Evolutionary conservation across 2,329 filamentous ascomycete genomes (phyloP).

Genomic region (Arthrobotrys entomopaga): DNA sequence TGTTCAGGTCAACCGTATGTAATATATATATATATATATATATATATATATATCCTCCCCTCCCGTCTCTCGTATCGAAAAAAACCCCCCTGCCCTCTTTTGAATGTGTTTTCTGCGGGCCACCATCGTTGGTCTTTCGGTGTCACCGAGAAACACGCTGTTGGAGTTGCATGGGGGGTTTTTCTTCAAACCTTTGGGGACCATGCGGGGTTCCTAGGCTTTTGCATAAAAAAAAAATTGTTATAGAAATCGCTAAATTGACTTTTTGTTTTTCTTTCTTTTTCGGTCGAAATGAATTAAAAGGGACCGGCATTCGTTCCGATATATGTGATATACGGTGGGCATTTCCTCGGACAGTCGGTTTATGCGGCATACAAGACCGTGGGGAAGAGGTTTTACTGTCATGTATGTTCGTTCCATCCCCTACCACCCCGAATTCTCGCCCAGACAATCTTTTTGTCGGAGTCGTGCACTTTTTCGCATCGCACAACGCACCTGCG

Average conservation of each 20-base stretch:
- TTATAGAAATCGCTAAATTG: conserved; percentile 8
- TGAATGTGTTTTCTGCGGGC: conserved; percentile 19
- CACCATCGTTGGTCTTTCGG: conserved; percentile 51
- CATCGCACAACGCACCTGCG: conserved; percentile 38
- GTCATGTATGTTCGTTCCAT: conserved; percentile 64
- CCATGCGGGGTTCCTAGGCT: conserved; percentile 2
- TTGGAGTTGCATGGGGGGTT: conserved; percentile 31
- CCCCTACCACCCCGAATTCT: background rate
- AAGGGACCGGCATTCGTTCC: conserved; percentile 49
- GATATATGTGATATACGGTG: conserved; percentile 62
- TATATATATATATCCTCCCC: conserved; percentile 17
- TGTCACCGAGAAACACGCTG: conserved; percentile 48
- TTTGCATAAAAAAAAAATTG: background rate
- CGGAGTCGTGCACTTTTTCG: background rate
- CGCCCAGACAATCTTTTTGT: no score
- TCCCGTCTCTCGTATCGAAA: conserved; percentile 8
- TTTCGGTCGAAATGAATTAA: no score
- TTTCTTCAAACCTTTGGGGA: background rate
- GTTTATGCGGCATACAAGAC: conserved; percentile 62
- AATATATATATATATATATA: no score
- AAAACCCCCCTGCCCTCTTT: conserved; percentile 34
- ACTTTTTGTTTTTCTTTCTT: conserved; percentile 13
- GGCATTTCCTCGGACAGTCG: conserved; percentile 65
- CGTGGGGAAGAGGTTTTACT: conserved; percentile 61
- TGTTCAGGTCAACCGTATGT: conserved; percentile 51